Evolutionary conservation across 768 basidiomycete genomes (phyloP), one percentile per base, ranked within the genome.

Genomic region (Cystobasidium ongulense): DNA sequence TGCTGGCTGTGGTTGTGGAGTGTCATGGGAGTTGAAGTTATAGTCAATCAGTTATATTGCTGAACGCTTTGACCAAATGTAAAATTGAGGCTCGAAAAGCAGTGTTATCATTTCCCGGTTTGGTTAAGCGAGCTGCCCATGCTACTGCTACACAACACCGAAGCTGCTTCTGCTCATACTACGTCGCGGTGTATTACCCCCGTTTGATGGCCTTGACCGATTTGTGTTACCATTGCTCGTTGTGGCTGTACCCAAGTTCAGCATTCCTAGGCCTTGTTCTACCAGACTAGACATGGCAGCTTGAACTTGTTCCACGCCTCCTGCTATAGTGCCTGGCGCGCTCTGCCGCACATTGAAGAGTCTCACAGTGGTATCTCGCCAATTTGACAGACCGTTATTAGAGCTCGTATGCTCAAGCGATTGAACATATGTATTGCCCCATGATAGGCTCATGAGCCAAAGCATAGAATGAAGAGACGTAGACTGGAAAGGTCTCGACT

Each of bases 391-490:
- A 7, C 36, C 52, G 35, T 38, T 46, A n/a, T 46, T 46, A 10
- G 38, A 25, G 63, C 63, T 36, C 15, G 63, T 38, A 21, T 38
- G 23, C 17, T 54, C 68, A 10, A 71, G 68, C 13, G 68, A 57
- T 21, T 71, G 68, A 1, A 96, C 89, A 79, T 94, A 99, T 23
- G 95, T 86, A 80, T 94, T 91, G 46, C 96, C 94, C 93, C 95
- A 99, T 25, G 94, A 88, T 66, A 97, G 82, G 0, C 91, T 92
- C 2, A 92, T 90, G 41, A 95, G 84, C 95, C 96, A 97, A 27
- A 43, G 36, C 54, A 52, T 53, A 57, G 64, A 52, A 52, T 61
- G 53, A 8, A 29, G 31, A 81, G 89, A 79, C 76, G 91, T 90
- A 10, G 41, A 21, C 80, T 87, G 81, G 81, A 97, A 98, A 72